Base-by-base conservation (phyloP, 1,284 basidiomycete genomes). In the Marasmius sp. region DNA sequence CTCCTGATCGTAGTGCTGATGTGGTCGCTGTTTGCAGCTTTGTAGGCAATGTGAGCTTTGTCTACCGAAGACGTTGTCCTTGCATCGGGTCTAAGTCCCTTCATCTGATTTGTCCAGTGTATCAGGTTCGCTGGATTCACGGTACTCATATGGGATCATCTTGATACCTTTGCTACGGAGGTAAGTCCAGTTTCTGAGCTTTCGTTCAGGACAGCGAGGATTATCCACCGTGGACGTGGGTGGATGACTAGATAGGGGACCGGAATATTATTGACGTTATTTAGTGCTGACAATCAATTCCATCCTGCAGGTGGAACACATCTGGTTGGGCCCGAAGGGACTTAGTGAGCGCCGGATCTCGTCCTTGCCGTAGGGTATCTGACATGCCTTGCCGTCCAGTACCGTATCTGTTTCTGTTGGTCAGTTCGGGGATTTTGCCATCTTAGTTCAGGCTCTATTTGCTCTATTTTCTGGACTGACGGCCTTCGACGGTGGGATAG, bases 301-400 rank as follows among this genome's bases (percentile, higher is more conserved):
- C 27, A 20, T 11, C 54, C 55, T 51, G 22, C 57, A 81, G 79
- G 75, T 81, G 9, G 78, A 83, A 61, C 79, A 77, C 62, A 75
- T 84, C 33, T 84, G 83, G 83, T 79, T 78, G 61, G 78, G 78
- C 34, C 74, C 69, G 52, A 82, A 81, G 68, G 76, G 81, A 1
- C 71, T 73, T 8, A 74, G 83, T 84, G 62, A 67, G 79, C 70
- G 8, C n/a, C n/a, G 8, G 16, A 47, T 47, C 16, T 8, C 2
- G n/a, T 27, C 27, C 27, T 10, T 47, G 20, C 16, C 20, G 45
- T 7, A 2, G 8, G 45, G 20, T 1, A 47, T 51, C 11, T 27
- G 38, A 11, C 22, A 49, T 55, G 48, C 33, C 47, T 49, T 56
- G 22, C 56, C n/a, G 16, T 43, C 8, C 20, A 84, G 82, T 81